A percentile compares a stretch with the other conserved stretches of the same genome.
These are phyloP conservation scores for Suillus bovinus DNA, from an alignment of 768 basidiomycete species.

Conservation along the genomic window DNA sequence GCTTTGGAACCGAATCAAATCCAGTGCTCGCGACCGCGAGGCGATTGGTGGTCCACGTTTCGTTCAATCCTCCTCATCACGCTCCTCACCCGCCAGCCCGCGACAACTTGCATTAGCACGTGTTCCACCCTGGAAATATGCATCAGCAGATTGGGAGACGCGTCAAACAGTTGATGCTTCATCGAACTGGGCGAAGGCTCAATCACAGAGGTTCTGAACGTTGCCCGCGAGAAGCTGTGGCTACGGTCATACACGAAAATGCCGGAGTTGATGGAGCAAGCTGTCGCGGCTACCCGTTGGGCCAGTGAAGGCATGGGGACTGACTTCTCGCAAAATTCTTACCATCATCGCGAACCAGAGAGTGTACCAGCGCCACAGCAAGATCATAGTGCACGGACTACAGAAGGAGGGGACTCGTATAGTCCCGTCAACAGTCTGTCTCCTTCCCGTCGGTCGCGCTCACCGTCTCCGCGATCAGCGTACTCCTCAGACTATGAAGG, in stretches of 20 bases:
- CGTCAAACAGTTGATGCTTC: conserved; percentile 65
- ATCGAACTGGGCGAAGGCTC: conserved; percentile 72
- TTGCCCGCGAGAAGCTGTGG: conserved; percentile 75
- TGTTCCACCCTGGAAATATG: conserved; percentile 28
- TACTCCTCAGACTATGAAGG: conserved; percentile 37
- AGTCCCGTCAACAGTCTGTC: conserved; percentile 28
- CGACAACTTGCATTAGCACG: conserved; percentile 20
- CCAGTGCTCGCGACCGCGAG: conserved; percentile 50
- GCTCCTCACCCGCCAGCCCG: conserved; percentile 16
- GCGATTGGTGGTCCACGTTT: conserved; percentile 52
- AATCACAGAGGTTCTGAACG: conserved; percentile 55
- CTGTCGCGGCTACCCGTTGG: conserved; percentile 58
- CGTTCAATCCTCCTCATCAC: conserved; percentile 20
- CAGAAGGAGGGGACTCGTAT: conserved; percentile 11
- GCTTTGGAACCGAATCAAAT: conserved; percentile 60
- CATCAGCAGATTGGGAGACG: conserved; percentile 61
- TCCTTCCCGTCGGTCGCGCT: conserved; percentile 30
- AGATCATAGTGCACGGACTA: conserved; percentile 8
- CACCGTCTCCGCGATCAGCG: conserved; percentile 29
- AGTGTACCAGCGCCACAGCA: conserved; percentile 8
- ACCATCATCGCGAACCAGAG: conserved; percentile 8
- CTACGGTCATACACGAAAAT: conserved; percentile 63
- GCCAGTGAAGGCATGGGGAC: conserved; percentile 37
- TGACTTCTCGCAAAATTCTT: conserved; percentile 27
- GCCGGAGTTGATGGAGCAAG: conserved; percentile 64